These are phyloP conservation scores for Aspergillus novofumigatus DNA, from an alignment of 2,329 filamentous ascomycete genomes.

Conservation along the genomic window DNA sequence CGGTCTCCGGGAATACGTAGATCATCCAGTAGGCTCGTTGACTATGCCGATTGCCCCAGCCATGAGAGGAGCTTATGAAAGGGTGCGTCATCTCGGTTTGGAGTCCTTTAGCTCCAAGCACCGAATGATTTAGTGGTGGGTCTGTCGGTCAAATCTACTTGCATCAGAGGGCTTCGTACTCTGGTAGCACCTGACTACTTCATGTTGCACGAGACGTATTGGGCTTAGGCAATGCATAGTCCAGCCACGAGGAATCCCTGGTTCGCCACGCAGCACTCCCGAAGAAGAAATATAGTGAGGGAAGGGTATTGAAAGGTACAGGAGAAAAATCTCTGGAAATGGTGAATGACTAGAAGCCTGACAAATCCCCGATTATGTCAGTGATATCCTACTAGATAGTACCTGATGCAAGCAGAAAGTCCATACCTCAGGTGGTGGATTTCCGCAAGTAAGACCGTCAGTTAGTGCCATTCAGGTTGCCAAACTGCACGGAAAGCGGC, in stretches of 20 bases:
- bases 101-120: neutral
- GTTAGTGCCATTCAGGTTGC: neutral
- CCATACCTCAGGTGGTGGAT: neutral
- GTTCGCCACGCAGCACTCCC: neutral
- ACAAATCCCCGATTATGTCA: neutral
- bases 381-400: neutral
- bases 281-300: neutral
- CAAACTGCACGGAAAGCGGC: neutral
- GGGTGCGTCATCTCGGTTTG: neutral
- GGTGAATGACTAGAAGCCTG: neutral
- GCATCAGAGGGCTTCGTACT: neutral
- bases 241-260: neutral
- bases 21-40: neutral
- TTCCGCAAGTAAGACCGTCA: neutral
- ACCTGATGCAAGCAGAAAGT: neutral
- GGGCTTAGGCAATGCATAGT: neutral
- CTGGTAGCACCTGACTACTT: neutral
- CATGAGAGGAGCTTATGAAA: neutral
- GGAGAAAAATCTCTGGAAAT: neutral
- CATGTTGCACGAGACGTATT: neutral
- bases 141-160: neutral
- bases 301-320: neutral
- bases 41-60: neutral
- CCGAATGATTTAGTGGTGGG: neutral
- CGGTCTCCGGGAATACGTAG: neutral